Evolutionary conservation across 768 basidiomycete species (phyloP).

Genomic region (Pleurotus djamor): DNA sequence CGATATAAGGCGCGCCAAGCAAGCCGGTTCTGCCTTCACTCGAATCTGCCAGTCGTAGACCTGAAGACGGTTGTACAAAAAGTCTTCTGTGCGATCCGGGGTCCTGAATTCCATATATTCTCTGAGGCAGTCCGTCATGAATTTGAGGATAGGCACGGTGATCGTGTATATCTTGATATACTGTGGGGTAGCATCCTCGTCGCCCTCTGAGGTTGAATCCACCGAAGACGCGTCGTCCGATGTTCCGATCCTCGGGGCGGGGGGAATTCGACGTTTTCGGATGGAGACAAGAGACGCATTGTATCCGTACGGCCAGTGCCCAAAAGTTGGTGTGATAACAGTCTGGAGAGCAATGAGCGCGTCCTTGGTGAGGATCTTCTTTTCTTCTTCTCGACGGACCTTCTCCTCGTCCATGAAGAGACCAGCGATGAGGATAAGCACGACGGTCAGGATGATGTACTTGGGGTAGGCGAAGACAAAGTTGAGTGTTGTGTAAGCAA

Average conservation of each 20-base stretch:
- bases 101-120: conserved; percentile 46
- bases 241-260: not conserved
- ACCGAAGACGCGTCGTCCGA: not conserved
- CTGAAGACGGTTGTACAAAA: conserved; percentile 28
- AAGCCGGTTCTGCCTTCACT: conserved; percentile 26
- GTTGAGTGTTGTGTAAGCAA: not conserved
- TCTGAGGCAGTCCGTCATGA: conserved; percentile 31
- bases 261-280: conserved; percentile 14
- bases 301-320: conserved; percentile 42
- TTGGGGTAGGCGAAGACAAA: not conserved
- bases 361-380: conserved; percentile 6
- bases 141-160: conserved; percentile 25
- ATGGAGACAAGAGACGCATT: conserved; percentile 15
- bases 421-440: not conserved
- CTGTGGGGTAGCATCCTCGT: no score
- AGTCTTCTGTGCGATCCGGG: conserved; percentile 30
- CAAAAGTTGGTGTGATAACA: conserved; percentile 39
- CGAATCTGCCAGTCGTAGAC: conserved; percentile 36
- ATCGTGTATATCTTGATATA: conserved; percentile 15
- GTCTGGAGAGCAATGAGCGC: conserved; percentile 32
- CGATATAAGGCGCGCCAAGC: conserved; percentile 28
- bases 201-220: not conserved
- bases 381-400: not conserved
- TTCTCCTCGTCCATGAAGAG: conserved; percentile 10
- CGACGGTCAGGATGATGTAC: not conserved